Evolutionary conservation across 176 grass and related monocot species (phyloP), one percentile per base, ranked within the genome.

Genomic region (Metroxylon sagu): DNA sequence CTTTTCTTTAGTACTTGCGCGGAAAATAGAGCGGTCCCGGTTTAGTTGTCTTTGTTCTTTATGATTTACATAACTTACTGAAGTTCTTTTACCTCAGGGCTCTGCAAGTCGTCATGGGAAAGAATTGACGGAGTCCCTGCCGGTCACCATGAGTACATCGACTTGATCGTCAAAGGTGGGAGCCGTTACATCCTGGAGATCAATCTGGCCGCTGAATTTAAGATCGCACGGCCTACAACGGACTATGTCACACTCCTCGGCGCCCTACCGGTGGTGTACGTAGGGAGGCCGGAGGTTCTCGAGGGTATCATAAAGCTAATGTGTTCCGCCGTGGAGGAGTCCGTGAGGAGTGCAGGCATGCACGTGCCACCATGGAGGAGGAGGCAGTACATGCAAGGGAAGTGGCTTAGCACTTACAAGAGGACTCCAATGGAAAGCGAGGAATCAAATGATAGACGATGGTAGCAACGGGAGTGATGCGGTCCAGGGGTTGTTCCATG

Each of bases 331-430:
- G 74, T 80, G 2, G 64, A 63, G 18, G 83, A 82, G 54, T 96
- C 83, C 19, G 85, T 96, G 26, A 77, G 66, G 4, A 72, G 77
- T 59, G 77, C 86, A 0, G 72, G 77, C 66, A 80, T 96, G 87
- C 87, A 87, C 66, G 65, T 90, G 27, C 74, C 83, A 16, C 92
- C 91, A 49, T 96, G 91, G 91, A 74, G 91, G 62, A 79, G 77
- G 29, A 59, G 59, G 60, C 25, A 48, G 50, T 96, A 96, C 70
- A 74, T 88, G 18, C 77, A 76, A 54, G 72, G 77, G 16, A 96
- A 96, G 67, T 96, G 91, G 91, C 81, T 83, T 21, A 28, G 53
- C 21, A 57, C 39, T 25, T 74, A 77, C 70, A 59, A 52, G 68
- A 77, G 83, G 28, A 30, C 7, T 43, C 14, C 29, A 19, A 19